These are phyloP conservation scores for Protoeuglena noctilucae DNA, from an alignment of 139 green algal species.

Conservation along the genomic window DNA sequence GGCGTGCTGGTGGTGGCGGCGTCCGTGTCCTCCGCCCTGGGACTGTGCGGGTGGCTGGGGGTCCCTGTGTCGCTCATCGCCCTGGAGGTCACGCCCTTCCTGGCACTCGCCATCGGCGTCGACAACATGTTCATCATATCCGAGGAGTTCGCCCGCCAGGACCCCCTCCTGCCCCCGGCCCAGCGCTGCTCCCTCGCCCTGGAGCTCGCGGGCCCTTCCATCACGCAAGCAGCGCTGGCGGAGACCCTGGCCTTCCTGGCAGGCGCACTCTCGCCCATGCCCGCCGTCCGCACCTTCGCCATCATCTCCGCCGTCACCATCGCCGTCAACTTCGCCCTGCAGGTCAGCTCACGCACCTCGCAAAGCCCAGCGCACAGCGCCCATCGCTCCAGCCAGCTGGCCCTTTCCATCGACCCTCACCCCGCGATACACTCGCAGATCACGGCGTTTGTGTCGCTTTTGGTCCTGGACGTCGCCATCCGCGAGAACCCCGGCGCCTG, in stretches of 20 bases:
- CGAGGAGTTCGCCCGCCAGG: conserved; percentile 47
- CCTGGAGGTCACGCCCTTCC: conserved; percentile 80
- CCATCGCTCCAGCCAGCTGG: no score
- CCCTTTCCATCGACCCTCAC: no score
- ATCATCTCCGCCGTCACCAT: conserved; percentile 60
- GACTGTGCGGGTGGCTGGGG: conserved; percentile 33
- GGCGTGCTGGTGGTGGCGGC: conserved; percentile 52
- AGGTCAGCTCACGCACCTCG: conserved; percentile 39
- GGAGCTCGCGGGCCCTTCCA: conserved; percentile 55
- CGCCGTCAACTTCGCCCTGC: conserved; percentile 62
- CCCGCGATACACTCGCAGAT: conserved; percentile 38
- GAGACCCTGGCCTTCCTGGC: conserved; percentile 62
- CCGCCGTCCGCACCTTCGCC: conserved; percentile 68
- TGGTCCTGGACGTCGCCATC: conserved; percentile 47
- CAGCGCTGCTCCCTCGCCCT: conserved; percentile 48
- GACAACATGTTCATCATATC: conserved; percentile 93
- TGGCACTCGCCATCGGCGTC: conserved; percentile 76
- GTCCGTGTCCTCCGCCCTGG: conserved; percentile 49
- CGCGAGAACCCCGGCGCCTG: no score
- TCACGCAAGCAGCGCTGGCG: conserved; percentile 55
- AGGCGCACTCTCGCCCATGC: conserved; percentile 55
- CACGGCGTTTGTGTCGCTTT: conserved; percentile 57
- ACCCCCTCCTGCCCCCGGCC: conserved; percentile 22
- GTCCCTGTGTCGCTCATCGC: conserved; percentile 59
- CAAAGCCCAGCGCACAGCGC: no score